Evolutionary conservation across 768 basidiomycete species (phyloP), one percentile per base, ranked within the genome.

Genomic region (Leccinum uliginosum): DNA sequence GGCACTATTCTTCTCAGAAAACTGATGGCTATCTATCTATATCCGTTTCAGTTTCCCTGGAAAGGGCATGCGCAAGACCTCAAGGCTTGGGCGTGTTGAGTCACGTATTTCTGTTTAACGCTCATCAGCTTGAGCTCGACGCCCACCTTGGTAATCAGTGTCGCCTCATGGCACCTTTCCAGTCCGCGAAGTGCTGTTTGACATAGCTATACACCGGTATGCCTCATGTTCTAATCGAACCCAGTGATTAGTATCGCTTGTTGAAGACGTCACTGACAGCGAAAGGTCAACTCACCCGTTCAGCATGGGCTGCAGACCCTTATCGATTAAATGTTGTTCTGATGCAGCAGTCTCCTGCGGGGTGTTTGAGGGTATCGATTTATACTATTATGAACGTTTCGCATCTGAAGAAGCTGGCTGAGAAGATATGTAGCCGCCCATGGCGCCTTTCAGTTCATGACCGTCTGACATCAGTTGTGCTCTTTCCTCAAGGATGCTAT

Each of bases 401-500:
- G 30, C 12, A n/a, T 32, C 23, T 43, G 27, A 45, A 40, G 38
- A 15, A 34, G 49, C 55, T 50, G 38, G 12, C 19, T 52, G 38
- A 15, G 34, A 23, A 54, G 44, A 43, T 35, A 23, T 46, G 43
- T 55, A 67, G 60, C 56, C 67, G 66, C 66, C 53, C 58, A 57
- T 34, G n/a, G 23, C 51, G 55, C 47, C 29, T 47, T 23, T 51
- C 44, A 40, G 43, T 27, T 30, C 51, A 30, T 21, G 7, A 45
- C 24, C 47, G 27, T 14, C n/a, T 11, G 11, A 9, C 38, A 35
- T 23, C 3, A n/a, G 3, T 50, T 27, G 17, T n/a, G 26, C 38
- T 38, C 49, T 27, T 26, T 48, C 11, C 51, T 5, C 48, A 35
- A 43, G 29, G 34, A 40, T 27, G 32, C 12, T 65, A 67, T 67